Percentiles rank a stretch among this genome's conserved stretches.
phyloP scores from a whole-genome alignment of 352 stramenopile species.

The Pythium dissimile region DNA sequence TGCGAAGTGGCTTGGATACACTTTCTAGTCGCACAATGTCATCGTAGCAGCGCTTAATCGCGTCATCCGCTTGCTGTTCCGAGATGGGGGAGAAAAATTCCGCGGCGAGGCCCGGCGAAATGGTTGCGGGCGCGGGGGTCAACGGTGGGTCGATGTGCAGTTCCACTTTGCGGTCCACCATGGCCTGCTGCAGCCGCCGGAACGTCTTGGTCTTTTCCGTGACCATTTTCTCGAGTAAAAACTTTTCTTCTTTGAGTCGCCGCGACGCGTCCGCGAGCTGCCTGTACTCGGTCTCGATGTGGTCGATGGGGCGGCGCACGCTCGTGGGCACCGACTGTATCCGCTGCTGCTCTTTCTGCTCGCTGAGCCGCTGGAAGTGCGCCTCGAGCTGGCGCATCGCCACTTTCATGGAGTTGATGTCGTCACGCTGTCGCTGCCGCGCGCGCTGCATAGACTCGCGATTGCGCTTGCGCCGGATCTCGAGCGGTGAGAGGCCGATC shows the following conservation, averaged over 20 bases:
- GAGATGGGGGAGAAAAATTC: conserved; percentile 56
- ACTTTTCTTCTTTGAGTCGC: conserved; percentile 58
- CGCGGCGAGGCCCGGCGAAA: conserved; percentile 12
- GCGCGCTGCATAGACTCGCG: conserved; percentile 31
- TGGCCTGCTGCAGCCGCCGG: conserved; percentile 40
- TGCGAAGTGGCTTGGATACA: conserved; percentile 28
- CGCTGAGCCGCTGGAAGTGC: conserved; percentile 17
- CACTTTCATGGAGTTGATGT: conserved; percentile 24
- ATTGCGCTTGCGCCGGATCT: conserved; percentile 30
- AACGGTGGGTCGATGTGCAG: conserved; percentile 35
- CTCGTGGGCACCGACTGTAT: background rate
- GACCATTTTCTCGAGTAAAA: conserved; percentile 45
- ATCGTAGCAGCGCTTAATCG: conserved; percentile 56
- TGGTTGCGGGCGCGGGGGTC: conserved; percentile 26
- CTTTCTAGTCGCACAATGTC: conserved; percentile 49
- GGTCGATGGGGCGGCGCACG: background rate
- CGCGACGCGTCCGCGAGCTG: conserved; percentile 50
- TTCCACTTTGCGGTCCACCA: conserved; percentile 43
- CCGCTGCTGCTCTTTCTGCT: conserved; percentile 14
- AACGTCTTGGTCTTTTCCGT: conserved; percentile 47
- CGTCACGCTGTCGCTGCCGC: conserved; percentile 17
- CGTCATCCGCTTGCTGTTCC: conserved; percentile 43
- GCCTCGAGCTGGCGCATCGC: conserved; percentile 15
- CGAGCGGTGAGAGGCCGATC: conserved; percentile 17
- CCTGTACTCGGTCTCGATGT: conserved; percentile 44